Evolutionary conservation across 805 yeast species (phyloP), one percentile per base, ranked within the genome.

Genomic region (Cephaloascus albidus): DNA sequence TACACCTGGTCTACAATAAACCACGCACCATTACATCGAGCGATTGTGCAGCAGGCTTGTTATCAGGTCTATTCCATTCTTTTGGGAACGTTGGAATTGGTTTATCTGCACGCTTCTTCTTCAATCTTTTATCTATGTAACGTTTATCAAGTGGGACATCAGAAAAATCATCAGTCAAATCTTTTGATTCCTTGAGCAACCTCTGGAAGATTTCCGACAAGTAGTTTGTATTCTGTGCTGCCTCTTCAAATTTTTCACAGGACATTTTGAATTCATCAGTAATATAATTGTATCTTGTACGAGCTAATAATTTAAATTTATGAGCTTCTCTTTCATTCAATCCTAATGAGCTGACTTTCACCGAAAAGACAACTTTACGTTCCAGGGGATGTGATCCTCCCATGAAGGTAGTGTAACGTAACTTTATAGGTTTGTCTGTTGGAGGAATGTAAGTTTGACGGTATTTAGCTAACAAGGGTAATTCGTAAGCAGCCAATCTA

Each of bases 401-500:
- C 14, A 81, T 55, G 52, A 78, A 85, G 33, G 83, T 78, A 15
- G 85, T 76, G 63, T 80, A 89, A 48, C 79, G 76, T 53, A 83
- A 84, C 31, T 67, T 65, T 33, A 88, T 64, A 4, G 88, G 87
- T 8, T 68, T 58, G 20, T 67, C 63, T 4, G 68, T 47, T 12
- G 67, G 66, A 17, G 81, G 81, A 27, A 52, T 57, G 63, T 85
- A 89, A 43, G 69, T 71, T 58, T 82, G 78, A 49, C 90, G 81
- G 55, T 71, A 84, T 57, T 86, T 78, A 33, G 81, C 78, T 46
- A 93, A 69, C 40, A 78, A 72, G 4, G 98, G 98, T 69, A 90
- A 72, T 57, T 90, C 97, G 61, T 82, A 90, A 0, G 97, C 96
- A 10, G 94, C 86, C 35, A 86, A 69, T 50, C 97, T 74, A 53